phyloP scores from a whole-genome alignment of 257 asterid genomes.

The Marsdenia floribunda region DNA sequence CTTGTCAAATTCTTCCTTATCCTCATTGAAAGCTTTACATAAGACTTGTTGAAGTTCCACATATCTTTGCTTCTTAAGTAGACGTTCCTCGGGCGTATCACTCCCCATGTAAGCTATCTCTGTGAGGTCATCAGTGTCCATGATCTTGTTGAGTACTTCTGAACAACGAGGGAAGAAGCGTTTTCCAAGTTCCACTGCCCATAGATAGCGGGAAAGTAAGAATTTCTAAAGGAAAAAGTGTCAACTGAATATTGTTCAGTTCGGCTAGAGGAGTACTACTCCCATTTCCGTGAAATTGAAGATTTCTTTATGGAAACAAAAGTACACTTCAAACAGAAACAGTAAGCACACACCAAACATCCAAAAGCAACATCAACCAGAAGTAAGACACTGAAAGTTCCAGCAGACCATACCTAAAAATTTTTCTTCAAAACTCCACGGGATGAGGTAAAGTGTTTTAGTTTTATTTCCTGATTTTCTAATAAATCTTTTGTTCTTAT shows the following conservation, averaged over 20 bases:
- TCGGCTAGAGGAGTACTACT: background rate
- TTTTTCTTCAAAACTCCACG: background rate
- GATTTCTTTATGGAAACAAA: background rate
- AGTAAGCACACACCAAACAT: background rate
- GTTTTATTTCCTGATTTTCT: background rate
- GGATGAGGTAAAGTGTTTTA: background rate
- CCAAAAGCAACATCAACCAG: background rate
- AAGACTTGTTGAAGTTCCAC: conserved; percentile 72
- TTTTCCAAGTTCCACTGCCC: conserved; percentile 90
- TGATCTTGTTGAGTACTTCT: conserved; percentile 68
- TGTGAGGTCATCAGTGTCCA: conserved; percentile 75
- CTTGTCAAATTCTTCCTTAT: conserved; percentile 66
- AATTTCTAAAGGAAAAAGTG: background rate
- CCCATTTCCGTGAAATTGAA: background rate
- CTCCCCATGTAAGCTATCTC: conserved; percentile 62
- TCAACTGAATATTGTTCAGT: background rate
- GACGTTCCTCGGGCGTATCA: conserved; percentile 46
- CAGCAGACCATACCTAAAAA: background rate
- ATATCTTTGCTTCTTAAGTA: conserved; percentile 58
- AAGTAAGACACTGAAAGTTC: background rate
- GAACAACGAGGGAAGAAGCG: conserved; percentile 97
- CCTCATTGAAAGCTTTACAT: conserved; percentile 71
- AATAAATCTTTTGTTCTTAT: background rate
- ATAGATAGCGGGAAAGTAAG: background rate
- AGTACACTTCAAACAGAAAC: background rate